These are phyloP conservation scores for Cyberlindnera meyerae DNA, from an alignment of 805 yeast genomes.

Conservation along the genomic window DNA sequence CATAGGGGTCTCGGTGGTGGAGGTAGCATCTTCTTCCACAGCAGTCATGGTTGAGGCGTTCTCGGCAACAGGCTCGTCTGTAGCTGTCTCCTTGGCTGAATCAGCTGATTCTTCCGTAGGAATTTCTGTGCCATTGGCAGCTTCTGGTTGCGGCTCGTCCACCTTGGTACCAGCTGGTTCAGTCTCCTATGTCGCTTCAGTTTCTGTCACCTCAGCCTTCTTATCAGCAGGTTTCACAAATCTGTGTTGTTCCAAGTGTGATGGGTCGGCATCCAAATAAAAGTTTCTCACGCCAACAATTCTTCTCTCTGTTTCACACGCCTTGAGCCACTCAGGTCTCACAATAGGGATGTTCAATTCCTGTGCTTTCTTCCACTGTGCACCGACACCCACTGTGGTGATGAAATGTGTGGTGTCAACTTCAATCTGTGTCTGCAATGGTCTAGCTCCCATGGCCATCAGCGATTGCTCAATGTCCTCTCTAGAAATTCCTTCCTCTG, in stretches of 20 bases:
- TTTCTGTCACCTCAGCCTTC: constrained; percentile 12
- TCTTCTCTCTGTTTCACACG: constrained; percentile 84
- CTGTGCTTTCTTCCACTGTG: constrained; percentile 73
- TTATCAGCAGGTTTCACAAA: constrained; percentile 30
- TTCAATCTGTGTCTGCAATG: constrained; percentile 64
- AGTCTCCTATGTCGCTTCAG: constrained; percentile 8
- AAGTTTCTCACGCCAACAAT: constrained; percentile 91
- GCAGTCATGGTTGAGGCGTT: too few relatives aligned
- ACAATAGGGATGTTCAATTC: constrained; percentile 89
- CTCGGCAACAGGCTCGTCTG: constrained; percentile 1
- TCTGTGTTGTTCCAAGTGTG: constrained; percentile 39
- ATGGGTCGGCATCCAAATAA: constrained; percentile 54
- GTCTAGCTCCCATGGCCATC: constrained; percentile 74
- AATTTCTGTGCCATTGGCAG: too few relatives aligned
- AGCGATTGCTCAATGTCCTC: constrained; percentile 61
- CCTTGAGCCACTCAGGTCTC: constrained; percentile 95
- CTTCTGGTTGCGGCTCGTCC: too few relatives aligned
- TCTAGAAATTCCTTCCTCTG: constrained; percentile 38
- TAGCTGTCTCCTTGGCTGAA: too few relatives aligned
- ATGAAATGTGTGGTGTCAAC: constrained; percentile 94
- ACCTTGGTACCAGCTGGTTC: constrained; percentile 9
- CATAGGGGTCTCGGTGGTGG: constrained; percentile 1
- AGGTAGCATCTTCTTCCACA: constrained; percentile 14
- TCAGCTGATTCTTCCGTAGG: too few relatives aligned
- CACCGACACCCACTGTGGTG: constrained; percentile 65